Evolutionary conservation across 257 asterid species (phyloP).

Genomic region (Solanum gandarillasii): DNA sequence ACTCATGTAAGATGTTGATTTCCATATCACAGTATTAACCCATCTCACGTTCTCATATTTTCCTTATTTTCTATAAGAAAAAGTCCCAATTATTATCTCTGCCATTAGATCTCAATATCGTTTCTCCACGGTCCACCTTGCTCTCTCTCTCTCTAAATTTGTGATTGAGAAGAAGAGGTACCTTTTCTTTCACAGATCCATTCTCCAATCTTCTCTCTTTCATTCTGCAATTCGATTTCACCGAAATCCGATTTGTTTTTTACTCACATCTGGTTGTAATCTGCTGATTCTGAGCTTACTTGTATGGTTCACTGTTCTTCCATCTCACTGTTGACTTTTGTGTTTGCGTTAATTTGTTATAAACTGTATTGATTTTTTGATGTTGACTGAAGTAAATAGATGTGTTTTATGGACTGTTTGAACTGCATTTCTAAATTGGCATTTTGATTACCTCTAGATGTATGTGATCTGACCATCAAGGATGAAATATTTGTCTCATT

Average conservation of each 20-base stretch:
- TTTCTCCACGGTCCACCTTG: constrained; percentile 4
- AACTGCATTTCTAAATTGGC: neutral
- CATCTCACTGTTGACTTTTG: neutral
- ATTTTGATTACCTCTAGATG: neutral
- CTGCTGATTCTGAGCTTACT: neutral
- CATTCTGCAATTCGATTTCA: neutral
- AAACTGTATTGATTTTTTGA: neutral
- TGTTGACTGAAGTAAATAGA: neutral
- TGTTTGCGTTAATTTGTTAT: neutral
- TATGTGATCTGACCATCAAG: neutral
- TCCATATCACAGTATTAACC: neutral
- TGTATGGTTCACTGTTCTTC: neutral
- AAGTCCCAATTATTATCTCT: neutral
- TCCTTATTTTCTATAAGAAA: neutral
- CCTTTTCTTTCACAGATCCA: neutral
- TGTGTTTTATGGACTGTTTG: neutral
- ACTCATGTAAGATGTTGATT: neutral
- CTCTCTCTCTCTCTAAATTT: neutral
- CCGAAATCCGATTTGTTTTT: neutral
- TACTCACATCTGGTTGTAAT: neutral
- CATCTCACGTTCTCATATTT: neutral
- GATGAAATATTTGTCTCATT: neutral
- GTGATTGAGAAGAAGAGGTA: neutral
- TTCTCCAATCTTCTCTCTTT: neutral
- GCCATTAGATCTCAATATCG: constrained; percentile 1